Evolutionary conservation across 2,329 filamentous ascomycete species (phyloP), one percentile per base, ranked within the genome.

Genomic region (Zopfia rhizophila): DNA sequence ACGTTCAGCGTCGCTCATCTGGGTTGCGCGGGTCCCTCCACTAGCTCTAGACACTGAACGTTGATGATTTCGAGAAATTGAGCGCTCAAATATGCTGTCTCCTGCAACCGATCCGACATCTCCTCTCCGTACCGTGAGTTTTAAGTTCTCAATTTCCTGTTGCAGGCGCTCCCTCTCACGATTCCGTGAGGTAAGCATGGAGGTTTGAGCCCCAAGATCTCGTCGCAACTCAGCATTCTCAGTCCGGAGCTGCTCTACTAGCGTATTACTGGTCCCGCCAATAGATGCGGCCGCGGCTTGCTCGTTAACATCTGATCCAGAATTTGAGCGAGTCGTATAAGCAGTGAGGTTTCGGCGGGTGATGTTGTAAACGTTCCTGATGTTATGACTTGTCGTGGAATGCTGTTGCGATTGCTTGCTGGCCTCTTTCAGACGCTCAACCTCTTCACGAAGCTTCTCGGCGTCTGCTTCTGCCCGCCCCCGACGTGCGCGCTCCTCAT

Each of bases 121-220:
- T 21, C 84, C 84, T 53, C 90, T 86, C 42, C 91, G 86, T 56
- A 91, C 87, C 2, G 89, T 85, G 61, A 97, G 85, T 74, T 97
- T 99, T 52, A 99, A 79, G 51, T 97, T 92, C 72, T 99, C 94
- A 53, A 97, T 97, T 69, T 99, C 93, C 66, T 96, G 91, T 70
- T 97, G 96, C 7, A 99, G 79, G 4, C 91, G 85, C 68, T 97
- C 92, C 66, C 96, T 95, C 68, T 99, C 94, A 18, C 91, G 88
- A 65, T 97, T 97, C 17, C 94, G 84, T 24, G 94, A 97, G 1
- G 93, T 97, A 23, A 99, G 82, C 91, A 99, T 97, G 0, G 92
- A 97, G 1, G 92, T 96, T 69, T 99, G 94, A 3, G 94, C 94
- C 51, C 92, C 91, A 21, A 97, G 89, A 70, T 97, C 92, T 41